Evolutionary conservation across 345 rosid species (phyloP).

Genomic region (Melastoma malabathricum): DNA sequence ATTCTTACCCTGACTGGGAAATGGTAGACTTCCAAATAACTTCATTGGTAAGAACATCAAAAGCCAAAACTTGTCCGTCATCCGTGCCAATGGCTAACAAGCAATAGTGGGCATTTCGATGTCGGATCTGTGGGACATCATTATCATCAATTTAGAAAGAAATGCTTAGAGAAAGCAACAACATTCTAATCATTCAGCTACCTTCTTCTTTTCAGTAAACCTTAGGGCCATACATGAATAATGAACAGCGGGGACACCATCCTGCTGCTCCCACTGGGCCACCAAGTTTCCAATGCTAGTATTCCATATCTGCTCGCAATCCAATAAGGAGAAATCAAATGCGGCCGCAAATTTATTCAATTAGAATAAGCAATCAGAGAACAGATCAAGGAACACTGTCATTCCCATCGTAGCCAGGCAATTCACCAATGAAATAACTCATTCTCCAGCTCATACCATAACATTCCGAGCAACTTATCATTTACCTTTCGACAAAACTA

Average conservation of each 20-base stretch:
- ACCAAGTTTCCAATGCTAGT: conserved; percentile 22
- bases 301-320: conserved; percentile 22
- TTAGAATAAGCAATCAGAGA: neutral
- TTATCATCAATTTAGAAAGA: neutral
- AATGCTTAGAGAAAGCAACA: neutral
- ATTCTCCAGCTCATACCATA: too few species aligned
- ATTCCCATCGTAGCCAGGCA: too few species aligned
- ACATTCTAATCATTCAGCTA: neutral
- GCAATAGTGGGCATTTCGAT: conserved; percentile 14
- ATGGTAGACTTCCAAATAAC: conserved; percentile 24
- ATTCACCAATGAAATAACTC: too few species aligned
- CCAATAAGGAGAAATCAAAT: neutral
- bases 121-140: conserved; percentile 4
- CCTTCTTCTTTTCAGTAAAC: conserved; percentile 26
- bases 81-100: conserved; percentile 31
- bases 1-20: conserved; percentile 27
- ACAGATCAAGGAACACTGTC: neutral
- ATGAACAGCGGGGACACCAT: conserved; percentile 7
- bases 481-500: too few species aligned
- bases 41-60: conserved; percentile 23
- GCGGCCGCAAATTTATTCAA: neutral
- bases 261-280: conserved; percentile 23
- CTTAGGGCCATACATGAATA: conserved; percentile 24
- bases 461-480: too few species aligned
- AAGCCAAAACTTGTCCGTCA: conserved; percentile 23